Evolutionary conservation across 257 asterid species (phyloP).

Genomic region (Mentha longifolia): DNA sequence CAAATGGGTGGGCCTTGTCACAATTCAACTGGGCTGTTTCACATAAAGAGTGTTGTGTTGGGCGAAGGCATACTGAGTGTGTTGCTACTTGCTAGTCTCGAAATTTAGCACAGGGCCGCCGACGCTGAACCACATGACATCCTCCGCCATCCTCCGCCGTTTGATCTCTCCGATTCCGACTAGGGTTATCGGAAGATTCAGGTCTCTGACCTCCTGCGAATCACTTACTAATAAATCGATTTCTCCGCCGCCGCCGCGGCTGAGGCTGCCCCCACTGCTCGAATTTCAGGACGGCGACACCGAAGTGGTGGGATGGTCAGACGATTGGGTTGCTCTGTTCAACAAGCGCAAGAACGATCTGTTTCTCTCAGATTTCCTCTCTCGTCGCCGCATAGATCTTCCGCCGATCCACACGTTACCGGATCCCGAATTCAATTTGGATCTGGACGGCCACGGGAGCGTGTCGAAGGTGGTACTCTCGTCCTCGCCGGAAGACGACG

Average conservation of each 20-base stretch:
- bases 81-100: too few species aligned
- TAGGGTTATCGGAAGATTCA: too few species aligned
- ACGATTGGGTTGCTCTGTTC: not conserved
- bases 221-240: too few species aligned
- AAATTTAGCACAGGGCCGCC: too few species aligned
- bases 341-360: not conserved
- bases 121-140: too few species aligned
- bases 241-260: not conserved
- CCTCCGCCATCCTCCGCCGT: too few species aligned
- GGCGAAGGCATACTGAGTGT: too few species aligned
- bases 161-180: too few species aligned
- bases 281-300: not conserved
- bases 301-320: not conserved
- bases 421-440: not conserved
- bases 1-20: too few species aligned
- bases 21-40: too few species aligned
- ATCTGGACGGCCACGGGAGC: not conserved
- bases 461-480: constrained; percentile 11
- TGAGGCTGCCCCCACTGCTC: not conserved
- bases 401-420: not conserved
- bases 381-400: not conserved
- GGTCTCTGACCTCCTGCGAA: too few species aligned
- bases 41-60: too few species aligned
- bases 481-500: constrained; percentile 5
- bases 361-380: not conserved